A percentile compares a stretch with the other conserved stretches of the same genome.
These are phyloP conservation scores for Phtheirospermum japonicum DNA, from an alignment of 257 asterid genomes.

Conservation along the genomic window DNA sequence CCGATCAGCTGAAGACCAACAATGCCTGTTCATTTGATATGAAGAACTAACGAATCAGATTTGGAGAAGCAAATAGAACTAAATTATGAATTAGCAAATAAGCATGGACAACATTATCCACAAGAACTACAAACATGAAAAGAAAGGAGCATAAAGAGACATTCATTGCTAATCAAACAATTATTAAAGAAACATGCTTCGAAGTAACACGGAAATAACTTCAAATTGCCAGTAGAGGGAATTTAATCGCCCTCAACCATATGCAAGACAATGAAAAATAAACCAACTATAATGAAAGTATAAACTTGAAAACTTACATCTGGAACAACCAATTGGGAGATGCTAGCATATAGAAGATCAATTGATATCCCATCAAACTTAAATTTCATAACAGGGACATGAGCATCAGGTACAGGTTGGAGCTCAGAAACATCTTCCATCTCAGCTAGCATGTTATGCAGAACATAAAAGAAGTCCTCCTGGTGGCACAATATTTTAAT, in stretches of 20 bases:
- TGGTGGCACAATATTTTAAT: slow-evolving; percentile 29
- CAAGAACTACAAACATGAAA: background rate
- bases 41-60: background rate
- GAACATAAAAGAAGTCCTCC: slow-evolving; percentile 80
- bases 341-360: slow-evolving; percentile 94
- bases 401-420: slow-evolving; percentile 98
- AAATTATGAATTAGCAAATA: too few species aligned
- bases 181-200: too few species aligned
- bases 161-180: too few species aligned
- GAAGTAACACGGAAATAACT: background rate
- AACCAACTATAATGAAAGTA: background rate
- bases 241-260: background rate
- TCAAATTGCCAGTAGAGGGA: background rate
- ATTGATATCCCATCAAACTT: slow-evolving; percentile 94
- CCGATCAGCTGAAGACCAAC: background rate
- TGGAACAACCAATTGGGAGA: slow-evolving; percentile 79
- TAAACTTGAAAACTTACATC: slow-evolving; percentile 55
- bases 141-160: too few species aligned
- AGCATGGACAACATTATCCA: too few species aligned
- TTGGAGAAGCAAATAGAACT: background rate
- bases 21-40: background rate
- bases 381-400: slow-evolving; percentile 94
- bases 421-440: slow-evolving; percentile 85
- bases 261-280: slow-evolving; percentile 12
- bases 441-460: slow-evolving; percentile 69